Percentiles rank a stretch among this genome's conserved stretches.
These are phyloP conservation scores for Davidsoniella eucalypti DNA, from an alignment of 2,329 filamentous ascomycete genomes.

Conservation along the genomic window DNA sequence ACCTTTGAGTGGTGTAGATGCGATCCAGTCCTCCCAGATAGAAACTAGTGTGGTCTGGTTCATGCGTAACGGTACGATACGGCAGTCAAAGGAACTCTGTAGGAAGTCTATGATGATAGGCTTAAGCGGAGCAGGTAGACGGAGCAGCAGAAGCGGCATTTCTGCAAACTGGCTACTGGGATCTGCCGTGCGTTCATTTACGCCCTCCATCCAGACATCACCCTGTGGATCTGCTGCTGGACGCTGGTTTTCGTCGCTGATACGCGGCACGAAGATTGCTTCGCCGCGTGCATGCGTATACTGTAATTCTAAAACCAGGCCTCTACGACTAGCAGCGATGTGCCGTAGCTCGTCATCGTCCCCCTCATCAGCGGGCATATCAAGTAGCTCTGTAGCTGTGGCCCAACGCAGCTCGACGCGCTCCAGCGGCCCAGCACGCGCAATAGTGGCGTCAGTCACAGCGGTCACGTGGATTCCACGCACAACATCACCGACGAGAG, in stretches of 20 bases:
- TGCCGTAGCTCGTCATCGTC: constrained; percentile 4
- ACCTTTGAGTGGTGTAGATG: constrained; percentile 19
- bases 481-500: constrained; percentile 41
- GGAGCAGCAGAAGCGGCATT: constrained; percentile 35
- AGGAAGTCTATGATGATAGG: constrained; percentile 34
- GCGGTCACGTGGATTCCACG: constrained; percentile 37
- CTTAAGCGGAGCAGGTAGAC: constrained; percentile 38
- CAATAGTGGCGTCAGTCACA: constrained; percentile 24
- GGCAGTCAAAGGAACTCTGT: constrained; percentile 37
- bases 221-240: neutral
- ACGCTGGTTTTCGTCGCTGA: neutral
- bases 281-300: constrained; percentile 37
- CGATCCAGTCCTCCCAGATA: constrained; percentile 35
- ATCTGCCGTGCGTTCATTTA: constrained; percentile 11
- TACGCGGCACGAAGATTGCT: constrained; percentile 31
- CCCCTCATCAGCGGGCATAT: neutral
- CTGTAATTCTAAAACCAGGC: constrained; percentile 30
- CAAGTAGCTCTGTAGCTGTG: constrained; percentile 17
- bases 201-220: neutral
- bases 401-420: constrained; percentile 31
- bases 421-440: constrained; percentile 28
- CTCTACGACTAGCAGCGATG: constrained; percentile 11
- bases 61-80: constrained; percentile 32
- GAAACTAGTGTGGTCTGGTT: constrained; percentile 33
- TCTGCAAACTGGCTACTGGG: constrained; percentile 23